Evolutionary conservation across 352 stramenopile species (phyloP).

Genomic region (Saprolegnia diclina): DNA sequence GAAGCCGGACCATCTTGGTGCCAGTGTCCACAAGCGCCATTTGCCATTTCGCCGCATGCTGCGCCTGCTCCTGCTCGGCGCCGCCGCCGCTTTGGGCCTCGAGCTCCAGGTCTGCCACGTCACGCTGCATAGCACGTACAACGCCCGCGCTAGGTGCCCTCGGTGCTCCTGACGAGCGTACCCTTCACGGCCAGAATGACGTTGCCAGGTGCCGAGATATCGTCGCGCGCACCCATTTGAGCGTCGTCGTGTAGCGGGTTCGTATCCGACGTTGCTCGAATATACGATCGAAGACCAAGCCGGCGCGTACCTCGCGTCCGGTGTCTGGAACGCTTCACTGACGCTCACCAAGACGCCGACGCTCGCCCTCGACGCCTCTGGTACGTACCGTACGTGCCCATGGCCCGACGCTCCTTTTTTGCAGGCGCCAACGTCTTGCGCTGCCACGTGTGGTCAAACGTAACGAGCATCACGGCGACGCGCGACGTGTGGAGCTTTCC

Average conservation of each 20-base stretch:
- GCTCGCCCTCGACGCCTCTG: neutral
- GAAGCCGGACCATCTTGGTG: neutral
- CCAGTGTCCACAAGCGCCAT: neutral
- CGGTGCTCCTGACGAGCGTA: neutral
- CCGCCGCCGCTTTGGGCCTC: neutral
- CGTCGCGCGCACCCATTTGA: neutral
- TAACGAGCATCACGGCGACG: constrained; percentile 28
- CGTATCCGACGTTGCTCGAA: constrained; percentile 50
- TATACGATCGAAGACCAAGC: constrained; percentile 51
- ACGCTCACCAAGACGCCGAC: constrained; percentile 44
- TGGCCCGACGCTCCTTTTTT: constrained; percentile 32
- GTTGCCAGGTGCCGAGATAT: neutral
- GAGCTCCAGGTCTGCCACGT: neutral
- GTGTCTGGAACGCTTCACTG: constrained; percentile 37
- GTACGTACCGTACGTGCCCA: neutral
- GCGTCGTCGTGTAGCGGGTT: neutral
- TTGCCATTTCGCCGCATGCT: neutral
- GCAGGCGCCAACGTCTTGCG: constrained; percentile 14
- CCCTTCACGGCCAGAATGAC: neutral
- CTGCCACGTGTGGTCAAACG: constrained; percentile 31
- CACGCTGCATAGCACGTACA: neutral
- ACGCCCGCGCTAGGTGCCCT: neutral
- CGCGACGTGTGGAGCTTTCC: constrained; percentile 52
- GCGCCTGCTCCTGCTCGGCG: neutral
- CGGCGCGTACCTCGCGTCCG: constrained; percentile 40